phyloP scores from a whole-genome alignment of 2,329 filamentous ascomycete species.

The Fusarium sarcochroum region DNA sequence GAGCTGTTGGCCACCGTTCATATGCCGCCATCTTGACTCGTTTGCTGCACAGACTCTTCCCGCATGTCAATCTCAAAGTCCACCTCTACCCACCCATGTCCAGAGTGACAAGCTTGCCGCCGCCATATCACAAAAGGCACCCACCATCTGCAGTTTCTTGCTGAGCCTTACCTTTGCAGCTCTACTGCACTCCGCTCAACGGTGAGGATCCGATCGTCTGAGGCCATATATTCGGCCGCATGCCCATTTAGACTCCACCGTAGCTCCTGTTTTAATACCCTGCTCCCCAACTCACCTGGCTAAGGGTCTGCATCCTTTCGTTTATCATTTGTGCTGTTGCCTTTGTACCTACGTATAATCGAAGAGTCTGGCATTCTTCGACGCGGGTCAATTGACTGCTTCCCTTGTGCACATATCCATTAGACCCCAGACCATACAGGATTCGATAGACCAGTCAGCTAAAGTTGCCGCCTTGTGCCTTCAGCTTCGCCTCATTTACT shows the following conservation, averaged over 20 bases:
- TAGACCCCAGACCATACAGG: conserved; percentile 9
- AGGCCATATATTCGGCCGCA: conserved; percentile 47
- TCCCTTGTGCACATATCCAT: conserved; percentile 8
- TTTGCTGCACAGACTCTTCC: conserved; percentile 42
- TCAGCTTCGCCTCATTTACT: conserved; percentile 2
- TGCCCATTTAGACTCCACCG: conserved; percentile 44
- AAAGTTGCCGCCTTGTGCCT: conserved; percentile 12
- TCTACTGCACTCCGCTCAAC: conserved; percentile 33
- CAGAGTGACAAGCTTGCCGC: conserved; percentile 42
- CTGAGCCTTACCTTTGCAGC: conserved; percentile 39
- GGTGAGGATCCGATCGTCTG: conserved; percentile 42
- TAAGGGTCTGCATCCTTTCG: conserved; percentile 34
- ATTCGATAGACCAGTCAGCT: conserved; percentile 18
- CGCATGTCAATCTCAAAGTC: conserved; percentile 52
- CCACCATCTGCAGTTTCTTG: conserved; percentile 36
- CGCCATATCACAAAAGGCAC: conserved; percentile 44
- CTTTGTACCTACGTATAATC: conserved; percentile 14
- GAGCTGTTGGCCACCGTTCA: conserved; percentile 24
- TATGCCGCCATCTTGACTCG: conserved; percentile 30
- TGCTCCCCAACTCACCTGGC: conserved; percentile 29
- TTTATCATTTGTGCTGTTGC: conserved; percentile 28
- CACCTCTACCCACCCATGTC: conserved; percentile 37
- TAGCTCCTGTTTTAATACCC: conserved; percentile 46
- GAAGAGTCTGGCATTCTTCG: conserved; percentile 49
- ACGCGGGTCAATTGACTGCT: conserved; percentile 17